These are phyloP conservation scores for Omphalotus guepiniiformis DNA, from an alignment of 768 basidiomycete genomes.

Conservation along the genomic window DNA sequence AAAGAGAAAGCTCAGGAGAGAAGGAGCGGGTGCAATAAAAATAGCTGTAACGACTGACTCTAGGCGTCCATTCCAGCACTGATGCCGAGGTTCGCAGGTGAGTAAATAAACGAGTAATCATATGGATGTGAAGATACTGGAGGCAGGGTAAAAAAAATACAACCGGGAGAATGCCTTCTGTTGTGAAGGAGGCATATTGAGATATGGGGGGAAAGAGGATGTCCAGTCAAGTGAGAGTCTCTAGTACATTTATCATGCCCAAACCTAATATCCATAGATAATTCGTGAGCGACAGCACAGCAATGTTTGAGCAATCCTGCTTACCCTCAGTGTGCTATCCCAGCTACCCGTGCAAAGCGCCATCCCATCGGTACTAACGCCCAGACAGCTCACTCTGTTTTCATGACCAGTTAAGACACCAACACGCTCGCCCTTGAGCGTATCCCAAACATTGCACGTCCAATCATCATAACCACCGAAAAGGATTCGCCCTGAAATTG, in stretches of 20 bases:
- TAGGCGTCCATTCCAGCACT: conserved; percentile 41
- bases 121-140: conserved; percentile 25
- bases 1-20: conserved; percentile 11
- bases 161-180: conserved; percentile 19
- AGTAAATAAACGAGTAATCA: conserved; percentile 44
- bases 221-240: conserved; percentile 3
- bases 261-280: conserved; percentile 49
- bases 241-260: conserved; percentile 59
- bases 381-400: conserved; percentile 95
- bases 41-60: conserved; percentile 59
- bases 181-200: conserved; percentile 12
- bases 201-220: conserved; percentile 13
- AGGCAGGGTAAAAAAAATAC: conserved; percentile 16
- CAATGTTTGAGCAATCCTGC: conserved; percentile 18
- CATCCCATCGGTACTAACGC: conserved; percentile 95
- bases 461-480: conserved; percentile 99
- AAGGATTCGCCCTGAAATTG: conserved; percentile 92
- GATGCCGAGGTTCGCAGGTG: conserved; percentile 44
- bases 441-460: conserved; percentile 99
- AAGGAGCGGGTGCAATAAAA: conserved; percentile 23
- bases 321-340: conserved; percentile 94
- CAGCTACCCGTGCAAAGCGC: conserved; percentile 98
- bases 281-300: conserved; percentile 12
- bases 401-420: conserved; percentile 97
- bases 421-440: conserved; percentile 95